phyloP scores from a whole-genome alignment of 169 alveolate genomes.

The Toxoplasma gondii region DNA sequence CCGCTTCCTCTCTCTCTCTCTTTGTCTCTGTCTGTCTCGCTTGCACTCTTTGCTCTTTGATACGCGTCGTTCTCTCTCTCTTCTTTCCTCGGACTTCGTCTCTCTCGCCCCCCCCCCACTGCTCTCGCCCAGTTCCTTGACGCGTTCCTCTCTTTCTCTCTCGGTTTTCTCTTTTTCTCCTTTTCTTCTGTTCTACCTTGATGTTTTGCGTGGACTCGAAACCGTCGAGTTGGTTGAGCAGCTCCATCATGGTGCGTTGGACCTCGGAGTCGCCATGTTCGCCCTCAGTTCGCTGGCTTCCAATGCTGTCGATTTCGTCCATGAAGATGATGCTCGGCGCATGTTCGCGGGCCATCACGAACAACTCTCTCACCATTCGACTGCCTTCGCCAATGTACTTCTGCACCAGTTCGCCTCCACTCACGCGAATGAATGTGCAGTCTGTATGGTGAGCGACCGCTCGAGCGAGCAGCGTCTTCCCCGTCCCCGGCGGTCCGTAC shows the following conservation, averaged over 20 bases:
- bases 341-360: slow-evolving; percentile 79
- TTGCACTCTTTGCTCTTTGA: no score
- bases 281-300: slow-evolving; percentile 89
- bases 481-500: slow-evolving; percentile 89
- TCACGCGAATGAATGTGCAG: slow-evolving; percentile 81
- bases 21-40: no score
- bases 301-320: slow-evolving; percentile 74
- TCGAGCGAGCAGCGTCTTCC: slow-evolving; percentile 95
- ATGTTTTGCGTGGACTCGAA: slow-evolving; percentile 98
- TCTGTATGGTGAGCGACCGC: slow-evolving; percentile 89
- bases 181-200: slow-evolving; percentile 79
- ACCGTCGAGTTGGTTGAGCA: slow-evolving; percentile 98
- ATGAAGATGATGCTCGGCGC: slow-evolving; percentile 78
- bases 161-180: background rate
- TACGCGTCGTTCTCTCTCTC: no score
- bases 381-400: slow-evolving; percentile 91
- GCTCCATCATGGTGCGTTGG: slow-evolving; percentile 99
- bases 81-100: background rate
- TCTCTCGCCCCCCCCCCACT: background rate
- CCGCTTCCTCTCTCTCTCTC: background rate
- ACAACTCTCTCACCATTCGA: slow-evolving; percentile 63
- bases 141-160: no score
- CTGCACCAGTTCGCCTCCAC: slow-evolving; percentile 92
- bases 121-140: no score
- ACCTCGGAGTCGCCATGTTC: slow-evolving; percentile 99